Percentiles rank a stretch among this genome's conserved stretches.
These are phyloP conservation scores for Monilinia fructicola DNA, from an alignment of 2,329 filamentous ascomycete genomes.

Conservation along the genomic window DNA sequence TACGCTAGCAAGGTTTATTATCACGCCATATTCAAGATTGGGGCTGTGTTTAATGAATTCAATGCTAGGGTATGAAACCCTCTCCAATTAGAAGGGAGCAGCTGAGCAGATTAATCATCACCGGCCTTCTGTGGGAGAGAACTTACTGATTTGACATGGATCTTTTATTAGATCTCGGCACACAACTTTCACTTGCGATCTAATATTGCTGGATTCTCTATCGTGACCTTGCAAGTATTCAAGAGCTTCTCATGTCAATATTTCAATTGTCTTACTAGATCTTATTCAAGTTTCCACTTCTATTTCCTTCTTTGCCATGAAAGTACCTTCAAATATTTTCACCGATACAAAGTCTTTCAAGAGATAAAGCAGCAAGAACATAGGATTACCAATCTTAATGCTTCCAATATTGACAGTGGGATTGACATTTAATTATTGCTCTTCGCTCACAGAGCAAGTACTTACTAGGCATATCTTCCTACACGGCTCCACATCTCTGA, in stretches of 20 bases:
- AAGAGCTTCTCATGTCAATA: neutral
- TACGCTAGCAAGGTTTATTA: neutral
- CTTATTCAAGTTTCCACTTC: neutral
- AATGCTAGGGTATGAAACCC: neutral
- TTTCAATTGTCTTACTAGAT: neutral
- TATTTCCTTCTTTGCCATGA: neutral
- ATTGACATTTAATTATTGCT: neutral
- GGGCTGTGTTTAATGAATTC: neutral
- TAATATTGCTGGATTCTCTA: neutral
- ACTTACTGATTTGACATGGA: neutral
- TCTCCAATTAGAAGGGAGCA: neutral
- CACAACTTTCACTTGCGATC: neutral
- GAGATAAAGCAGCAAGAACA: neutral
- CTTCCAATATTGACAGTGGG: neutral
- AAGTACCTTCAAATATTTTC: neutral
- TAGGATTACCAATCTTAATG: neutral
- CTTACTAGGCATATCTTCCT: too few species aligned
- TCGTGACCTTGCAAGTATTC: neutral
- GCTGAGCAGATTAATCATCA: neutral
- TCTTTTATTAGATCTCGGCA: neutral
- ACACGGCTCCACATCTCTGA: neutral
- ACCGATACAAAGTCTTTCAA: too few species aligned
- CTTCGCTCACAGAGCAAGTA: neutral
- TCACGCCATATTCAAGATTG: neutral
- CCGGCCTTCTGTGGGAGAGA: neutral